phyloP scores from a whole-genome alignment of 345 rosid species.

The Erucastrum elatum region DNA sequence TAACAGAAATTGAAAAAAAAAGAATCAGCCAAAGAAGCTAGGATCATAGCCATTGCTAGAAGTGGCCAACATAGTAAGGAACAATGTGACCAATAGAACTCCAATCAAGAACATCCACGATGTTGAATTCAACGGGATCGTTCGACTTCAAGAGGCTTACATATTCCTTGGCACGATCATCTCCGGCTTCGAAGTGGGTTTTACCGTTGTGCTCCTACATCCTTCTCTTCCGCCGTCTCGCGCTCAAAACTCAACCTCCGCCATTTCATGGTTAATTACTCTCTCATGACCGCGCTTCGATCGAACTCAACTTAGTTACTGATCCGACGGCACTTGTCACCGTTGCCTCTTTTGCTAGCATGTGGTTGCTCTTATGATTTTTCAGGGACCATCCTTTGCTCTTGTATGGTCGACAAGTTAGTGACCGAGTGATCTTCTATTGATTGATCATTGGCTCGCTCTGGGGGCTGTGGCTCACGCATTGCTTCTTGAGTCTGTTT shows the following conservation, averaged over 20 bases:
- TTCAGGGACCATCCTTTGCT: constrained; percentile 47
- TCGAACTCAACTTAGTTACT: constrained; percentile 21
- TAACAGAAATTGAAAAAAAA: neutral
- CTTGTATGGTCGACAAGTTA: constrained; percentile 38
- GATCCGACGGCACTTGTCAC: constrained; percentile 41
- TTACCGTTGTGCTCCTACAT: constrained; percentile 70
- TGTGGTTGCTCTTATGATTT: constrained; percentile 49
- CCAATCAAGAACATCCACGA: constrained; percentile 98
- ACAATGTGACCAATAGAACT: constrained; percentile 95
- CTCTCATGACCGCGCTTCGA: neutral
- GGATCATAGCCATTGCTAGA: constrained; percentile 93
- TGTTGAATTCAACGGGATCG: constrained; percentile 94
- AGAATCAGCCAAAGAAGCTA: constrained; percentile 54
- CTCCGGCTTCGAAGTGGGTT: constrained; percentile 95
- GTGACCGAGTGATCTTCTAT: constrained; percentile 33
- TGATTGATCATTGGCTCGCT: constrained; percentile 40
- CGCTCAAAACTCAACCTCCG: constrained; percentile 34
- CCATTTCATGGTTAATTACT: constrained; percentile 49
- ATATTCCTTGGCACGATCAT: constrained; percentile 87
- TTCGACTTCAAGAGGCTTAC: constrained; percentile 87
- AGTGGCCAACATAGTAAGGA: constrained; percentile 96
- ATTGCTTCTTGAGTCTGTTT: constrained; percentile 30
- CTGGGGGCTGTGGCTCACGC: constrained; percentile 41
- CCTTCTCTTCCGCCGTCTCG: constrained; percentile 33
- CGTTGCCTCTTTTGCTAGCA: constrained; percentile 21